These are phyloP conservation scores for Candida glucosophila DNA, from an alignment of 1,139 yeast genomes.

Conservation along the genomic window DNA sequence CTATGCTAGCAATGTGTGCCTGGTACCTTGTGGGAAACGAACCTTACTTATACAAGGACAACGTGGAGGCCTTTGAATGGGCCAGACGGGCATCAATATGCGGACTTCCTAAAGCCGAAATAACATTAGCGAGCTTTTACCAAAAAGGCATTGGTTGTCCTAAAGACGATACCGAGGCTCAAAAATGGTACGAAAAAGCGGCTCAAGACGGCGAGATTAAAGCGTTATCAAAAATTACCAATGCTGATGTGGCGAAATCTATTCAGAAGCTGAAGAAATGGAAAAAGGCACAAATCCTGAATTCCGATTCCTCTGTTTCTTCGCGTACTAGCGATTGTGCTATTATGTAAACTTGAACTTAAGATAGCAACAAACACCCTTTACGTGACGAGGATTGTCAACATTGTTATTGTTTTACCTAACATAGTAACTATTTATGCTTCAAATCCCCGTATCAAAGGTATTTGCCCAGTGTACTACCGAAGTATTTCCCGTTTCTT, in stretches of 20 bases:
- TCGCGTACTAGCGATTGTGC: slow-evolving; percentile 37
- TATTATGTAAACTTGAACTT: slow-evolving; percentile 19
- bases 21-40: slow-evolving; percentile 94
- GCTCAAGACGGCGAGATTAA: slow-evolving; percentile 67
- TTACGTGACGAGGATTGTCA: too few species aligned
- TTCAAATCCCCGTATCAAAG: too few species aligned
- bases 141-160: slow-evolving; percentile 86
- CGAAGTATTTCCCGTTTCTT: too few species aligned
- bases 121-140: slow-evolving; percentile 74
- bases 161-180: slow-evolving; percentile 47
- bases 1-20: slow-evolving; percentile 95
- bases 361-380: too few species aligned
- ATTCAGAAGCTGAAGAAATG: slow-evolving; percentile 22
- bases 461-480: too few species aligned
- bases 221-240: slow-evolving; percentile 36
- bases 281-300: slow-evolving; percentile 8
- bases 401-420: too few species aligned
- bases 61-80: slow-evolving; percentile 89
- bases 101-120: slow-evolving; percentile 77
- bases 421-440: too few species aligned
- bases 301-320: slow-evolving; percentile 1
- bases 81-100: slow-evolving; percentile 76
- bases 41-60: slow-evolving; percentile 71
- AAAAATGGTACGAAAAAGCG: slow-evolving; percentile 69
- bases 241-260: slow-evolving; percentile 23